These are phyloP conservation scores for Ceriops zippeliana DNA, from an alignment of 345 rosid species.

Conservation along the genomic window DNA sequence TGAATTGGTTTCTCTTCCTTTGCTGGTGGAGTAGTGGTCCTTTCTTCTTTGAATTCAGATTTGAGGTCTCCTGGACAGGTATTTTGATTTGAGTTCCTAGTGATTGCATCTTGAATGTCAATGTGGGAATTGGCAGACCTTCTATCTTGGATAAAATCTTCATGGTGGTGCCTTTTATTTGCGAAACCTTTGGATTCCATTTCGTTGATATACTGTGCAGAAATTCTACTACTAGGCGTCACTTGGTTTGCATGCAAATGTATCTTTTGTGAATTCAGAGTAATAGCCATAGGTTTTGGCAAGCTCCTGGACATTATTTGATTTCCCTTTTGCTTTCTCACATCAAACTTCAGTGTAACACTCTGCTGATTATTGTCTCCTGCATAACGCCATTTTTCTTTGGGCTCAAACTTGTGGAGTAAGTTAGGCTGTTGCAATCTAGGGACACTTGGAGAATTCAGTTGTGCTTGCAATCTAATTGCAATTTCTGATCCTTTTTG, in stretches of 20 bases:
- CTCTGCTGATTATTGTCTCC: constrained; percentile 28
- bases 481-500: constrained; percentile 29
- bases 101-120: constrained; percentile 20
- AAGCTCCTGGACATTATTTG: constrained; percentile 20
- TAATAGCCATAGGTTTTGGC: constrained; percentile 23
- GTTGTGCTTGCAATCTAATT: constrained; percentile 23
- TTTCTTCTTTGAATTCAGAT: constrained; percentile 22
- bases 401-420: constrained; percentile 26
- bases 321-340: constrained; percentile 29
- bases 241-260: constrained; percentile 27
- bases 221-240: constrained; percentile 31
- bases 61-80: constrained; percentile 17
- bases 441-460: constrained; percentile 22
- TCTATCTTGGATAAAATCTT: constrained; percentile 15
- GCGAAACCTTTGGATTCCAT: constrained; percentile 22
- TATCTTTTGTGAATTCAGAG: constrained; percentile 32
- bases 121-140: constrained; percentile 13
- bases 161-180: constrained; percentile 18
- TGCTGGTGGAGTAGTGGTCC: constrained; percentile 8
- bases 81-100: constrained; percentile 18
- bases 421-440: constrained; percentile 24
- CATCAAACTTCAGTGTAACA: constrained; percentile 33
- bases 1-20: constrained; percentile 32
- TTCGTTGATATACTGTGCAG: constrained; percentile 23
- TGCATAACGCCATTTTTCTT: constrained; percentile 22